A percentile compares a stretch with the other conserved stretches of the same genome.
phyloP scores from a whole-genome alignment of 2,329 filamentous ascomycete species.

The Colletotrichum sp. region DNA sequence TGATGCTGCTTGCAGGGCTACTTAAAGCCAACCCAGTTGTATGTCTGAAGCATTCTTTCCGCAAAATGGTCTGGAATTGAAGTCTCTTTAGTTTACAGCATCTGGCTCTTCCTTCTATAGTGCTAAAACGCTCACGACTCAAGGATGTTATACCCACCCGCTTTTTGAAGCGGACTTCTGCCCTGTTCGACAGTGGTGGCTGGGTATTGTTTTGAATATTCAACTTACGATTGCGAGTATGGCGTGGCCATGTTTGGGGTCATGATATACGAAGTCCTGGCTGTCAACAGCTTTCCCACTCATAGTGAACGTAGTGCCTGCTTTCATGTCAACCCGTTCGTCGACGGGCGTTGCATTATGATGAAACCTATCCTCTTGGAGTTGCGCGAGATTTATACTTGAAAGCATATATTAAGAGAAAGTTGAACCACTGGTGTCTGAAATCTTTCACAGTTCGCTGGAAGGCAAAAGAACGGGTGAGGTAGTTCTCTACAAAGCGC shows the following conservation, averaged over 20 bases:
- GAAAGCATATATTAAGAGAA: too few relatives aligned
- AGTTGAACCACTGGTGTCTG: too few relatives aligned
- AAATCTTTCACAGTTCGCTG: too few relatives aligned
- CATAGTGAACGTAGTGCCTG: background rate
- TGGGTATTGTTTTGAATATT: background rate
- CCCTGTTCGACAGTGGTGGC: background rate
- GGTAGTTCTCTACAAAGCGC: background rate
- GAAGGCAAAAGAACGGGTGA: background rate
- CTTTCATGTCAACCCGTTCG: background rate
- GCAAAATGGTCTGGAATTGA: too few relatives aligned
- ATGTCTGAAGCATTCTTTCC: too few relatives aligned
- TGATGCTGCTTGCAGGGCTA: too few relatives aligned
- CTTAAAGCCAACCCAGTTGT: too few relatives aligned
- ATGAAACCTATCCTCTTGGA: background rate
- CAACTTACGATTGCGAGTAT: background rate
- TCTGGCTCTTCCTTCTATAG: accelerated
- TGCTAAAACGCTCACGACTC: background rate
- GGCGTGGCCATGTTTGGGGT: background rate
- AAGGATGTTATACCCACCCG: background rate
- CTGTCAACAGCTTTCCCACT: background rate
- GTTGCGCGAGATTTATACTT: too few relatives aligned
- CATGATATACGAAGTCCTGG: background rate
- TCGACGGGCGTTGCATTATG: background rate
- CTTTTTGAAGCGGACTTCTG: accelerated
- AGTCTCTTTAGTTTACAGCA: too few relatives aligned